Conservation (phyloP, 2,329 filamentous ascomycete species). For the Colletotrichum sp. region DNA sequence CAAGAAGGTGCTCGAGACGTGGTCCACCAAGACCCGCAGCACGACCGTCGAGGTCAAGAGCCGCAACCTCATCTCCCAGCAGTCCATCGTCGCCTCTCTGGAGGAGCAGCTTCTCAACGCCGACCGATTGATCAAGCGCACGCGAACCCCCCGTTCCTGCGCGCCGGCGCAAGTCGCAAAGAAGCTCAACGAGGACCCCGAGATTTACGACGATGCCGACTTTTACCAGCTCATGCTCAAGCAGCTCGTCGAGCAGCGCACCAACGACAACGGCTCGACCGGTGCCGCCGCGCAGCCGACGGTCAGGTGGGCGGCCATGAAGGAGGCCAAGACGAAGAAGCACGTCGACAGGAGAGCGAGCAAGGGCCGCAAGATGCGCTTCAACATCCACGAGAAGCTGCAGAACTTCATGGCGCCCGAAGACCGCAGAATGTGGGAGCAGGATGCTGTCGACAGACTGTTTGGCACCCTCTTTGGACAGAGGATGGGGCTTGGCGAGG, state of each 20-base stretch:
- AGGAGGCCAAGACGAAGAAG: slow-evolving; percentile 81
- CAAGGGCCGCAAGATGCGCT: slow-evolving; percentile 93
- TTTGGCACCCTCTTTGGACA: slow-evolving; percentile 79
- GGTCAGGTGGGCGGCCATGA: slow-evolving; percentile 69
- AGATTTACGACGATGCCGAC: slow-evolving; percentile 90
- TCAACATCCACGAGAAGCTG: slow-evolving; percentile 94
- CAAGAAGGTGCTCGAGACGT: slow-evolving; percentile 81
- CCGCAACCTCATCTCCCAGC: slow-evolving; percentile 61
- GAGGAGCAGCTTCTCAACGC: slow-evolving; percentile 71
- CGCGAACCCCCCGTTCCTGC: slow-evolving; percentile 76
- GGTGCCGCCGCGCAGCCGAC: slow-evolving; percentile 53
- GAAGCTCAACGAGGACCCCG: slow-evolving; percentile 61
- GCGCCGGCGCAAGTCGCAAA: slow-evolving; percentile 71
- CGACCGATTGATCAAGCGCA: slow-evolving; percentile 72
- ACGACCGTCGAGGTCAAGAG: slow-evolving; percentile 60
- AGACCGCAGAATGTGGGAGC: slow-evolving; percentile 80
- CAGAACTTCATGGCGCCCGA: slow-evolving; percentile 98
- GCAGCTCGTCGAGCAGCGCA: slow-evolving; percentile 89
- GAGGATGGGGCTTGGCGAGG: slow-evolving; percentile 65
- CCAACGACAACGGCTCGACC: slow-evolving; percentile 62
- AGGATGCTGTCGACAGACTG: slow-evolving; percentile 77
- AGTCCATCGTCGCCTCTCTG: slow-evolving; percentile 71
- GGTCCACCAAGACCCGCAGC: slow-evolving; percentile 77
- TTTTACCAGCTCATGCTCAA: slow-evolving; percentile 95
- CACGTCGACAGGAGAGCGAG: slow-evolving; percentile 92